phyloP scores from a whole-genome alignment of 2,329 filamentous ascomycete genomes.

The Pestalotiopsis sp. region DNA sequence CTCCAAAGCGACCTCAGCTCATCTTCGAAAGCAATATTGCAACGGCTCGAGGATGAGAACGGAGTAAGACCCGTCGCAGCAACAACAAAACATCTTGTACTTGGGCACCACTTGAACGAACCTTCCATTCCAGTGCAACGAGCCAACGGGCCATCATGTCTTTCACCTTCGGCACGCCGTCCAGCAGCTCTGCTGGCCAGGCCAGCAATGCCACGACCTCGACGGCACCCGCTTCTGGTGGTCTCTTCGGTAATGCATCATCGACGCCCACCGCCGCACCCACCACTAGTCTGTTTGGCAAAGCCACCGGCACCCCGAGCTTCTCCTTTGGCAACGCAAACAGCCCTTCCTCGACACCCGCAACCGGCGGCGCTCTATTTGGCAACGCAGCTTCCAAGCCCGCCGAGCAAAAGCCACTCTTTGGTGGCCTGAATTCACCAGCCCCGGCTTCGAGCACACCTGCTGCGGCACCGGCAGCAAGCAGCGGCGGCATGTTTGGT shows the following conservation, averaged over 20 bases:
- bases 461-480: conserved; percentile 20
- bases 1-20: not conserved
- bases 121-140: conserved; percentile 15
- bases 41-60: conserved; percentile 9
- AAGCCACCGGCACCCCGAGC: conserved; percentile 27
- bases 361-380: conserved; percentile 34
- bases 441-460: conserved; percentile 26
- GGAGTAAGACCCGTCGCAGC: conserved; percentile 1
- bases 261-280: conserved; percentile 25
- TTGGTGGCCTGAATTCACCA: conserved; percentile 26
- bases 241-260: conserved; percentile 41
- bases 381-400: conserved; percentile 33
- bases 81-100: not conserved
- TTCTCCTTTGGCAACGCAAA: conserved; percentile 45
- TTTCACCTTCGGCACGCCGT: conserved; percentile 33
- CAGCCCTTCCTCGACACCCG: conserved; percentile 19
- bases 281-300: conserved; percentile 33
- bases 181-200: conserved; percentile 26
- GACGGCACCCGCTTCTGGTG: conserved; percentile 39
- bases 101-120: conserved; percentile 1
- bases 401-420: conserved; percentile 32
- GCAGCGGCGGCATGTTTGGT: conserved; percentile 29
- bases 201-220: conserved; percentile 39
- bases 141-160: conserved; percentile 29
- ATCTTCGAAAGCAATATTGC: not conserved